These are phyloP conservation scores for Podospora bellae-mahoneyi DNA, from an alignment of 495 filamentous ascomycete species.

Conservation along the genomic window DNA sequence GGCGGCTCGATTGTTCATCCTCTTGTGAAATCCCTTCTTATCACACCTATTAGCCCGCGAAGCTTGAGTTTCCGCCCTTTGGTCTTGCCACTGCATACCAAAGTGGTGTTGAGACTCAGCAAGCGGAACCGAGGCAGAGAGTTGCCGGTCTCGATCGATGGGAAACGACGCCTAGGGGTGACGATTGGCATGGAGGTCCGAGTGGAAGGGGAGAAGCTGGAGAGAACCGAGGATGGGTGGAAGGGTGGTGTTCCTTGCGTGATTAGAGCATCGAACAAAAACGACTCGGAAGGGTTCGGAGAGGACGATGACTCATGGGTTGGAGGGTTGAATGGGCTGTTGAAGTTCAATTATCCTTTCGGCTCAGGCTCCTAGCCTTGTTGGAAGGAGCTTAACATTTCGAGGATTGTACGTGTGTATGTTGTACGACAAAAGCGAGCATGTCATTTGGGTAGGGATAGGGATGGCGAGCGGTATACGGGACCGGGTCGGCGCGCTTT, in stretches of 20 bases:
- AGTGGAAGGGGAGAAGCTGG: slow-evolving; percentile 76
- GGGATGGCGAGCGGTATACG: background rate
- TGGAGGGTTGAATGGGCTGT: slow-evolving; percentile 84
- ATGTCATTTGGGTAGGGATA: background rate
- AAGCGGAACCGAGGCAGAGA: slow-evolving; percentile 79
- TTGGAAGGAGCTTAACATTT: too few relatives aligned
- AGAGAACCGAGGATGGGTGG: slow-evolving; percentile 52
- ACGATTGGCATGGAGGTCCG: slow-evolving; percentile 81
- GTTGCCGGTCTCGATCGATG: slow-evolving; percentile 86
- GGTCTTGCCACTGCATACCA: slow-evolving; percentile 82
- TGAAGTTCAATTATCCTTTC: slow-evolving; percentile 98
- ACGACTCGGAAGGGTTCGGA: slow-evolving; percentile 42
- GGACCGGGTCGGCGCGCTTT: background rate
- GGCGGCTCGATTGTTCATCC: slow-evolving; percentile 97
- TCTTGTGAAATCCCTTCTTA: slow-evolving; percentile 75
- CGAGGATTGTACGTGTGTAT: background rate
- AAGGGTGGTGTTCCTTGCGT: slow-evolving; percentile 68
- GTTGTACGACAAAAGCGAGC: background rate
- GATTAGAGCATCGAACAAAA: slow-evolving; percentile 47
- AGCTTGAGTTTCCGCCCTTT: slow-evolving; percentile 89
- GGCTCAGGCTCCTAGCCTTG: slow-evolving; percentile 41
- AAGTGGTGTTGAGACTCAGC: slow-evolving; percentile 77
- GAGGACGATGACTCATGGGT: slow-evolving; percentile 91
- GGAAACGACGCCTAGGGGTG: slow-evolving; percentile 69
- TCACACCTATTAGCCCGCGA: slow-evolving; percentile 92